A percentile compares a stretch with the other conserved stretches of the same genome.
Conservation (phyloP, 495 filamentous ascomycete species). For the Hypoxylon perforatum region DNA sequence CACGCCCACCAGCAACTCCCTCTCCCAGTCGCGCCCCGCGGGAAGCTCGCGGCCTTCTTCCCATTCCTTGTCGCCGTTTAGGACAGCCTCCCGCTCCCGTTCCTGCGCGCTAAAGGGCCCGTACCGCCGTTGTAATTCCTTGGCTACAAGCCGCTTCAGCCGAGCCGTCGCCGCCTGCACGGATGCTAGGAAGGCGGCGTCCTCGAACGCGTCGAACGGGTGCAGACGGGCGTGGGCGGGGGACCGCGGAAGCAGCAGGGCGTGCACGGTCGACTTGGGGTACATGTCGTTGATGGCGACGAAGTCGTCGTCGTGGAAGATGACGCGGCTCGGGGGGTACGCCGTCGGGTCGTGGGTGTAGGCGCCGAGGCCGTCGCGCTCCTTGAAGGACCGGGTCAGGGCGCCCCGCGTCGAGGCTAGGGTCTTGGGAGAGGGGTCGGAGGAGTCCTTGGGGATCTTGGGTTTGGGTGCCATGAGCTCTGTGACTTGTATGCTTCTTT, state of each 20-base stretch:
- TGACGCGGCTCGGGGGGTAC: constrained; percentile 69
- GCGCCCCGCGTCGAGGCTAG: constrained; percentile 29
- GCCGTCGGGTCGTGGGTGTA: constrained; percentile 77
- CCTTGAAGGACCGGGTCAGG: constrained; percentile 47
- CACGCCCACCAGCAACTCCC: constrained; percentile 80
- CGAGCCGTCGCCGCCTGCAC: constrained; percentile 69
- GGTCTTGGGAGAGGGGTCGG: constrained; percentile 54
- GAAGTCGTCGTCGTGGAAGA: constrained; percentile 76
- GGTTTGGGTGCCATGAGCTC: constrained; percentile 74
- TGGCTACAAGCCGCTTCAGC: constrained; percentile 72
- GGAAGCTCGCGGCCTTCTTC: constrained; percentile 65
- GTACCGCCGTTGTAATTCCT: constrained; percentile 78
- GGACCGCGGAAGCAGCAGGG: constrained; percentile 86
- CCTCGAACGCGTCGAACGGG: constrained; percentile 81
- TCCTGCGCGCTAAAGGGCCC: constrained; percentile 73
- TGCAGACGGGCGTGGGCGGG: constrained; percentile 71
- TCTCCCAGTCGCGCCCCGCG: constrained; percentile 77
- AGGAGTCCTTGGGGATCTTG: constrained; percentile 52
- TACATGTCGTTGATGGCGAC: constrained; percentile 86
- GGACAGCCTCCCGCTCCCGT: constrained; percentile 62
- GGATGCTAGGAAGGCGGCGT: constrained; percentile 74
- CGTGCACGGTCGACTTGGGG: constrained; percentile 86
- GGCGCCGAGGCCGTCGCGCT: constrained; percentile 72
- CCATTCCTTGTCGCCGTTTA: constrained; percentile 64
- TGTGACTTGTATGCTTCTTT: constrained; percentile 57